Evolutionary conservation across 306 rosid genomes (phyloP), one percentile per base, ranked within the genome.

Genomic region (Sesbania bispinosa): DNA sequence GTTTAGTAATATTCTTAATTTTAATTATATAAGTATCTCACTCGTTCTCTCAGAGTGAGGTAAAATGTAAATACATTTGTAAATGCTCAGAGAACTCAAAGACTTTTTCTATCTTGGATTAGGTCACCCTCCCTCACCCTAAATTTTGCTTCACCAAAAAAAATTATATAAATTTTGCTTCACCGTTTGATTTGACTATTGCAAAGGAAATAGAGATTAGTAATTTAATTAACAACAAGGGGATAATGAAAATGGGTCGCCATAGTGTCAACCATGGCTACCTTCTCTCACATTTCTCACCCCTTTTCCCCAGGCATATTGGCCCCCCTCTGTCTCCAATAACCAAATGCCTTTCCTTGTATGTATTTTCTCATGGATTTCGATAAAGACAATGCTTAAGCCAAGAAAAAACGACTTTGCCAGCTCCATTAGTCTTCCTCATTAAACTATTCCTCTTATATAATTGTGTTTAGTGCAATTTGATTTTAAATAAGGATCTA

Each of bases 141-240:
- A n/a, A n/a, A n/a, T n/a, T n/a, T n/a, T n/a, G n/a, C n/a, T n/a
- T n/a, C n/a, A n/a, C n/a, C n/a, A n/a, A n/a, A n/a, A n/a, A n/a
- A n/a, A n/a, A n/a, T n/a, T n/a, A n/a, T n/a, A n/a, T n/a, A n/a
- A n/a, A n/a, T n/a, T n/a, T n/a, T n/a, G n/a, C n/a, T n/a, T n/a
- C n/a, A n/a, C n/a, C n/a, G n/a, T 46, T 23, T 46, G 62, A 64
- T 55, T 72, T 78, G 78, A 78, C 82, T 64, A 71, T 23, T 78
- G 48, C 15, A 54, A 23, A 58, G 1, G 0, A 7, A 60, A 10
- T 2, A n/a, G 33, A 11, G 41, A 48, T 33, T 46, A 48, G 19
- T 45, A 16, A 7, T 39, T 21, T 35, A 50, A 50, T 38, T 24
- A 75, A 24, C 2, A 23, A 47, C 5, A 42, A 52, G 48, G 61